Percentiles rank a stretch among this genome's conserved stretches.
These are phyloP conservation scores for Antitrichia curtipendula DNA, from an alignment of 225 moss, liverwort and hornwort genomes.

Conservation along the genomic window DNA sequence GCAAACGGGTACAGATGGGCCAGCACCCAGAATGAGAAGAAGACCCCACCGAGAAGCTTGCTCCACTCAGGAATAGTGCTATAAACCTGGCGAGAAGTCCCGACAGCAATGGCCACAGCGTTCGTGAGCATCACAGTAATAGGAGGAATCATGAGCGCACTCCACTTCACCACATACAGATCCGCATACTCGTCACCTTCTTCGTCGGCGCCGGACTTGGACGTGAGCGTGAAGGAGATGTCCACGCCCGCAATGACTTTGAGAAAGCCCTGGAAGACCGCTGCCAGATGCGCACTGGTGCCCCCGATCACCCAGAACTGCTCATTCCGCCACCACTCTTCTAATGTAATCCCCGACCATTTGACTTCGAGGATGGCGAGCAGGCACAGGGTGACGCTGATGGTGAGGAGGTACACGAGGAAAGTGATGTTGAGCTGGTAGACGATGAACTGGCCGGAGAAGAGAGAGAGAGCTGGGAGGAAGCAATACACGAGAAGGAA, in stretches of 20 bases:
- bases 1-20: slow-evolving; percentile 77
- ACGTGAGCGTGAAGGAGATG: slow-evolving; percentile 86
- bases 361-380: slow-evolving; percentile 81
- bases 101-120: slow-evolving; percentile 76
- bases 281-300: slow-evolving; percentile 80
- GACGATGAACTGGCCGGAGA: slow-evolving; percentile 79
- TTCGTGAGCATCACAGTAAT: slow-evolving; percentile 84
- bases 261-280: slow-evolving; percentile 76
- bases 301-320: slow-evolving; percentile 97
- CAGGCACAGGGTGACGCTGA: slow-evolving; percentile 60
- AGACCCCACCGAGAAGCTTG: slow-evolving; percentile 74
- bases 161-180: slow-evolving; percentile 86
- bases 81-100: slow-evolving; percentile 67
- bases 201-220: slow-evolving; percentile 69
- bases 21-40: slow-evolving; percentile 83
- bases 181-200: slow-evolving; percentile 66
- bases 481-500: slow-evolving; percentile 85
- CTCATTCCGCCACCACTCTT: slow-evolving; percentile 95
- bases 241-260: slow-evolving; percentile 83
- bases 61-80: slow-evolving; percentile 85
- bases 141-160: slow-evolving; percentile 80
- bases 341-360: slow-evolving; percentile 73
- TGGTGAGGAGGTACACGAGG: slow-evolving; percentile 73
- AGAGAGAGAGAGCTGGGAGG: slow-evolving; percentile 75
- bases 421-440: slow-evolving; percentile 55